Conservation (phyloP, 2,329 filamentous ascomycete genomes). For the Aspergillus melleus region DNA sequence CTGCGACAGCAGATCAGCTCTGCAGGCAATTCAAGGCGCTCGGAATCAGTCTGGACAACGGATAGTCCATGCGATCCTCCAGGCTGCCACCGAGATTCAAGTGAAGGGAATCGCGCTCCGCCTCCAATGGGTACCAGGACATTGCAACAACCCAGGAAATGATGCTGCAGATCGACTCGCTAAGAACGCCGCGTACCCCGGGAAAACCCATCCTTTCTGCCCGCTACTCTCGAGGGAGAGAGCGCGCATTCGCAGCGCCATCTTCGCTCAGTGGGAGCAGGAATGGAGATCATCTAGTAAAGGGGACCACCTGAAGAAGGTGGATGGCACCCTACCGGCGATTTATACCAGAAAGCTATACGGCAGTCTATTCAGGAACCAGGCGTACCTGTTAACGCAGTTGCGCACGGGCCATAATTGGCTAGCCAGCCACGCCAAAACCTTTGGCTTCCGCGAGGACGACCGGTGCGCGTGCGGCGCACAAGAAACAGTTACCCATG, state of each 20-base stretch:
- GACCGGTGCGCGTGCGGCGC: neutral
- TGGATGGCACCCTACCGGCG: neutral
- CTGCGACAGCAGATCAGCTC: slow-evolving; percentile 13
- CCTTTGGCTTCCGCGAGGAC: neutral
- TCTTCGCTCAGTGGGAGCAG: neutral
- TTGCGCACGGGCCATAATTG: neutral
- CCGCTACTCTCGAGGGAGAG: no score
- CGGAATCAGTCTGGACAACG: no score
- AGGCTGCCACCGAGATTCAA: no score
- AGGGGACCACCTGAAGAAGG: neutral
- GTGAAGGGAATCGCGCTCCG: no score
- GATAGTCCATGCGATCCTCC: no score
- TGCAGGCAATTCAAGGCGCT: slow-evolving; percentile 3
- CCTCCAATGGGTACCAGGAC: no score
- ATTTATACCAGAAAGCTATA: neutral
- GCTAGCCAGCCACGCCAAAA: neutral
- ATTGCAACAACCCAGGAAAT: no score
- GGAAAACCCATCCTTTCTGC: no score
- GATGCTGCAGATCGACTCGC: no score
- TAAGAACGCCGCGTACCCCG: no score
- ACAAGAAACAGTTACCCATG: no score
- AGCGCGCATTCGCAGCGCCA: neutral
- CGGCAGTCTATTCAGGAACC: neutral
- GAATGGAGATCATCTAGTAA: neutral
- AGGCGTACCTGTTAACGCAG: neutral